Evolutionary conservation across 208 protist genomes (phyloP).

Genomic region (Lotmaria passim): DNA sequence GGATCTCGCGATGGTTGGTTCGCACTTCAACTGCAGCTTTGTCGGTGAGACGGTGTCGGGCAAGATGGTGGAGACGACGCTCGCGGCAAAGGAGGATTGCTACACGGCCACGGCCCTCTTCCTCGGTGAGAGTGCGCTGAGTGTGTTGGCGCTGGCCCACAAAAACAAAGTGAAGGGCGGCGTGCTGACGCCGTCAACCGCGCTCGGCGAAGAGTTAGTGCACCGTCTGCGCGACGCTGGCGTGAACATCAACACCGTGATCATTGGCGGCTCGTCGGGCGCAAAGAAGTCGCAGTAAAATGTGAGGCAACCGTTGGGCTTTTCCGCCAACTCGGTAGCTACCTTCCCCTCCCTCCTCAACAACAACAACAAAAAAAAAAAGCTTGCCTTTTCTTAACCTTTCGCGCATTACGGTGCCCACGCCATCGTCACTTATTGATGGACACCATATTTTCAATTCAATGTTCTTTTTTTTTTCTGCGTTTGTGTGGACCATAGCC

Average conservation of each 20-base stretch:
- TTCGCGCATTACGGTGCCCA: slow-evolving; percentile 1
- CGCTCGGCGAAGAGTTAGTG: slow-evolving; percentile 71
- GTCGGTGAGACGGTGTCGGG: slow-evolving; percentile 56
- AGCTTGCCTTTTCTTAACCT: too few species aligned
- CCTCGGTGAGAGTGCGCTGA: slow-evolving; percentile 66
- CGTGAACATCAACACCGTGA: slow-evolving; percentile 37
- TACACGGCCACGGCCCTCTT: slow-evolving; percentile 79
- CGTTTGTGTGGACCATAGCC: neutral
- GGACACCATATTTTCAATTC: too few species aligned
- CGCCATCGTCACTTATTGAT: too few species aligned
- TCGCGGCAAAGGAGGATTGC: slow-evolving; percentile 53
- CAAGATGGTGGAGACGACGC: slow-evolving; percentile 39
- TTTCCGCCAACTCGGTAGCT: too few species aligned
- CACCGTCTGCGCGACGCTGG: slow-evolving; percentile 40
- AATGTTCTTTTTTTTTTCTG: slow-evolving; percentile 2
- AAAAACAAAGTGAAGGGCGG: slow-evolving; percentile 51
- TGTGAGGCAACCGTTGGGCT: neutral
- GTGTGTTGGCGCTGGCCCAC: slow-evolving; percentile 40
- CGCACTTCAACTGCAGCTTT: slow-evolving; percentile 59
- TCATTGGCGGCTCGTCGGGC: slow-evolving; percentile 1
- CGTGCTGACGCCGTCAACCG: slow-evolving; percentile 67
- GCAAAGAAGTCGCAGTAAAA: slow-evolving; percentile 17
- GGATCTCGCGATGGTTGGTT: slow-evolving; percentile 40
- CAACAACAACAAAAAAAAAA: neutral
- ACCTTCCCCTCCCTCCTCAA: too few species aligned